Base-by-base conservation (phyloP, 306 rosid genomes). In the Rosa lucieae region DNA sequence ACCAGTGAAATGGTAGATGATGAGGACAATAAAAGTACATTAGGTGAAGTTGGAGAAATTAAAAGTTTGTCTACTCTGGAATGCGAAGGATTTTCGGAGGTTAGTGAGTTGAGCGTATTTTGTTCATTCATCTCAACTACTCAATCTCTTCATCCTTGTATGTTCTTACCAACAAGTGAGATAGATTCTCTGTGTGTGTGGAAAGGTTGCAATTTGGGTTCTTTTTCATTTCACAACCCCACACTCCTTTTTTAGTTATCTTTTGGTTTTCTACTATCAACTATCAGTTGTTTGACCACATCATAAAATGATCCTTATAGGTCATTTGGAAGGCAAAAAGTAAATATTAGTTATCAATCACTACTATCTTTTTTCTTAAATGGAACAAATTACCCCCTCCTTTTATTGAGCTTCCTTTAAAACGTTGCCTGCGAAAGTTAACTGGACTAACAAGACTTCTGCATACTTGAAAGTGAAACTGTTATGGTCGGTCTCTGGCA, bases 1-100 rank as follows among this genome's bases (percentile, higher is more conserved):
- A 88, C 93, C 66, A 73, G 86, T 80, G 97, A 94, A 72, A 88
- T 93, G 97, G 77, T 79, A 11, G 90, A 82, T 80, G 98, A 89
- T 51, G 91, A 84, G 80, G 90, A 81, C 67, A 51, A 77, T 72
- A 75, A 70, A 48, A 76, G 84, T 75, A 35, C 80, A 72, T 78
- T 81, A 0, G 72, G 75, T 71, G 80, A 87, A 78, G 79, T 78
- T 76, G 96, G 85, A 77, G 90, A 83, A 78, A 61, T 76, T 70
- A 89, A 89, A 83, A 84, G 43, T 77, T 68, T 82, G 79, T 73
- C 88, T 69, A 63, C 91, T 82, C 86, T 78, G 73, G 88, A 88
- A 63, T 77, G 77, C 69, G 92, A 89, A 56, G 89, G 93, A 51
- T 84, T 88, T 76, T 86, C 94, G 20, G 92, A 92, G 98, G 98